These are phyloP conservation scores for Melampsora americana DNA, from an alignment of 1,284 basidiomycete species.

Conservation along the genomic window DNA sequence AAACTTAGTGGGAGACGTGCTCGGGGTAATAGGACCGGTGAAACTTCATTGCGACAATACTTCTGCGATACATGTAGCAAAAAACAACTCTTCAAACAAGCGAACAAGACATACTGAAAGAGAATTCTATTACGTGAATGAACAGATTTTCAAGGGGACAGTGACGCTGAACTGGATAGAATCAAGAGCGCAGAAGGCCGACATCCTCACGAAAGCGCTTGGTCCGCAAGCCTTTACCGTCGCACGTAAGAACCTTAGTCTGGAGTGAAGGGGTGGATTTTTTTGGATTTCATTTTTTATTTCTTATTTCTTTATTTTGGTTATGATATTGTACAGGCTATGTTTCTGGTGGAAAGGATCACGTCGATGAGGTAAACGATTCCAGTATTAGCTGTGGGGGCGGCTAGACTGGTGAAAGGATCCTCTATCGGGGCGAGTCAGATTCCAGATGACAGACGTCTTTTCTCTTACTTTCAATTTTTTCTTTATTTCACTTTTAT, in stretches of 20 bases:
- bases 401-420: no score
- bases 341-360: no score
- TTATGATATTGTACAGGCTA: background rate
- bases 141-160: background rate
- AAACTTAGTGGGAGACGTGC: slow-evolving; percentile 5
- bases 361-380: no score
- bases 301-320: background rate
- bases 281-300: background rate
- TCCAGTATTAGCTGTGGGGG: no score
- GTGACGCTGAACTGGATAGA: background rate
- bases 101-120: background rate
- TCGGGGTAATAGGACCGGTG: no score
- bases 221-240: background rate
- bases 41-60: background rate
- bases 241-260: background rate
- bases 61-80: background rate
- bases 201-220: slow-evolving; percentile 12
- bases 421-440: no score
- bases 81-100: background rate
- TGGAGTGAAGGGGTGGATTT: background rate
- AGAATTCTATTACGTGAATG: slow-evolving; percentile 15
- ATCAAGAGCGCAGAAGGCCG: background rate
- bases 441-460: no score
- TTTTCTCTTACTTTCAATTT: no score
- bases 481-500: no score